phyloP scores from a whole-genome alignment of 495 filamentous ascomycete species.

The Tuber indicum region DNA sequence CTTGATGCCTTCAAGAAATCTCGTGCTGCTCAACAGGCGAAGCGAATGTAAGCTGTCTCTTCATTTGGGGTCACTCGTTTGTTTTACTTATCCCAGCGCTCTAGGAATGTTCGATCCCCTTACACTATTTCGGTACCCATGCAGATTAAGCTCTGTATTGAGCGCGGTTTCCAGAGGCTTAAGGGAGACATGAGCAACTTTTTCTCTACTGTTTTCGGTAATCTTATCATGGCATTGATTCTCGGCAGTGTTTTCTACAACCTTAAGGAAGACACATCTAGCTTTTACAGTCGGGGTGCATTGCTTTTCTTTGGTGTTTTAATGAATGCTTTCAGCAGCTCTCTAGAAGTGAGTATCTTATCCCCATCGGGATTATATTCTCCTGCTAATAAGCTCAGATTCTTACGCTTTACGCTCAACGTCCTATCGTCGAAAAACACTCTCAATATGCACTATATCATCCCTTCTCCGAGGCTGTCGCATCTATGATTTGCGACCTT shows the following conservation, averaged over 20 bases:
- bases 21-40: constrained; percentile 61
- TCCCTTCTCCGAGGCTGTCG: constrained; percentile 76
- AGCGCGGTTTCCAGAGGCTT: constrained; percentile 65
- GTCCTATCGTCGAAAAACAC: constrained; percentile 90
- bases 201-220: constrained; percentile 63
- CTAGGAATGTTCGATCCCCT: constrained; percentile 57
- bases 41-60: constrained; percentile 43
- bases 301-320: constrained; percentile 84
- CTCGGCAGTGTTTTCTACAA: constrained; percentile 79
- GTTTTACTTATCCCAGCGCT: constrained; percentile 11
- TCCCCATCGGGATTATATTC: constrained; percentile 3
- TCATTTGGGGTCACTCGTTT: constrained; percentile 3
- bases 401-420: constrained; percentile 75
- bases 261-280: constrained; percentile 53
- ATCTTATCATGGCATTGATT: constrained; percentile 67
- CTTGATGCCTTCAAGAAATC: constrained; percentile 56
- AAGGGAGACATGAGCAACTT: constrained; percentile 66
- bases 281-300: constrained; percentile 73
- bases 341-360: constrained; percentile 56
- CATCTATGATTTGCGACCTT: constrained; percentile 74
- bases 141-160: constrained; percentile 68
- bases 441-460: constrained; percentile 85
- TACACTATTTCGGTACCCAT: constrained; percentile 67
- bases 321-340: constrained; percentile 74
- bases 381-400: constrained; percentile 47